Evolutionary conservation across 2,329 filamentous ascomycete genomes (phyloP).

Genomic region (Alternaria triticina): DNA sequence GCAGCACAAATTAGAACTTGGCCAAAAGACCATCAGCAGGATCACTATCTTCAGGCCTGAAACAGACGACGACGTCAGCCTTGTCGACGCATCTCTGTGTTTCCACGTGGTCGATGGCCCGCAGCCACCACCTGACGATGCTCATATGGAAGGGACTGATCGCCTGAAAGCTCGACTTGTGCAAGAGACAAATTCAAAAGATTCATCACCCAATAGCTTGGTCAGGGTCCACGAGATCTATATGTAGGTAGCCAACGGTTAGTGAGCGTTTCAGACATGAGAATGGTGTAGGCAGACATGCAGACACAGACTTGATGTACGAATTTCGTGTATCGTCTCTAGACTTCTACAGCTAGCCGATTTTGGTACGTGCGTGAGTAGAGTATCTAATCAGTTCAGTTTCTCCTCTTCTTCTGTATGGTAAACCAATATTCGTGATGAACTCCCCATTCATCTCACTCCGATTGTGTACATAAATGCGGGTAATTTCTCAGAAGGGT

Average conservation of each 20-base stretch:
- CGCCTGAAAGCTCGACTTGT: neutral
- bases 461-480: neutral
- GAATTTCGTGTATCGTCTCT: neutral
- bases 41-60: slow-evolving; percentile 18
- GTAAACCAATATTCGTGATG: neutral
- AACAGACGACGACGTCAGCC: slow-evolving; percentile 15
- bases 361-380: neutral
- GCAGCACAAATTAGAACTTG: slow-evolving; percentile 26
- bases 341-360: neutral
- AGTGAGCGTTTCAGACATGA: neutral
- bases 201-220: neutral
- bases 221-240: neutral
- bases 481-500: neutral
- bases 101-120: slow-evolving; percentile 19
- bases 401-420: neutral
- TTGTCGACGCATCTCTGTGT: slow-evolving; percentile 20
- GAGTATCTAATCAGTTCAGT: neutral
- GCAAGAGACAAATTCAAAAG: neutral
- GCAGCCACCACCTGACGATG: neutral
- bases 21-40: slow-evolving; percentile 21
- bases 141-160: neutral
- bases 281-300: neutral
- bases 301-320: neutral
- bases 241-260: neutral
- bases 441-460: neutral